These are phyloP conservation scores for Cyclaneusma minus DNA, from an alignment of 2,329 filamentous ascomycete species.

Conservation along the genomic window DNA sequence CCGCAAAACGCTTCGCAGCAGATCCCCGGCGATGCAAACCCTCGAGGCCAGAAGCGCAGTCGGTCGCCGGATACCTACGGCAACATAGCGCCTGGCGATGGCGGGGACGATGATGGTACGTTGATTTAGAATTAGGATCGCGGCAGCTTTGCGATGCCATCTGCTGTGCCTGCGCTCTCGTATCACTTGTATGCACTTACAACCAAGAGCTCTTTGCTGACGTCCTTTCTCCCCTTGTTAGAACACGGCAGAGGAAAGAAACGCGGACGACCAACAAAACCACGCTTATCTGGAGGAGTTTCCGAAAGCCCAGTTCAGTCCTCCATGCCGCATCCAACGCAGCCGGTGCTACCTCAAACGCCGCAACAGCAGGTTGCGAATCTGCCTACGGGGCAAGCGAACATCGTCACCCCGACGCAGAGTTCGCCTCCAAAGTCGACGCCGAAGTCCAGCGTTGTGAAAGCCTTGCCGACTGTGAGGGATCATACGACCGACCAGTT, in stretches of 20 bases:
- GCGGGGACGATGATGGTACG: constrained; percentile 62
- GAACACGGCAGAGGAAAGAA: no score
- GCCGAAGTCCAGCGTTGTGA: constrained; percentile 70
- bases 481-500: constrained; percentile 97
- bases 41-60: constrained; percentile 65
- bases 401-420: constrained; percentile 26
- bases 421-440: constrained; percentile 61
- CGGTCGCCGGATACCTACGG: constrained; percentile 50
- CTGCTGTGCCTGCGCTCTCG: constrained; percentile 19
- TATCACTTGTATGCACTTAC: no score
- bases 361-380: constrained; percentile 14
- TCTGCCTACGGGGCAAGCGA: constrained; percentile 16
- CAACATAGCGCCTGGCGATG: constrained; percentile 34
- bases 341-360: constrained; percentile 38
- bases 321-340: constrained; percentile 27
- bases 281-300: constrained; percentile 30
- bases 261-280: constrained; percentile 20
- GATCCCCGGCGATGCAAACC: constrained; percentile 25
- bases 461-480: constrained; percentile 86
- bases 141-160: constrained; percentile 22
- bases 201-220: constrained; percentile 5
- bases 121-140: no score
- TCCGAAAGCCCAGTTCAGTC: constrained; percentile 41
- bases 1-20: constrained; percentile 2
- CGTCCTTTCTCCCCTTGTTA: no score